Evolutionary conservation across 768 basidiomycete genomes (phyloP).

Genomic region (Cystobasidium ongulense): DNA sequence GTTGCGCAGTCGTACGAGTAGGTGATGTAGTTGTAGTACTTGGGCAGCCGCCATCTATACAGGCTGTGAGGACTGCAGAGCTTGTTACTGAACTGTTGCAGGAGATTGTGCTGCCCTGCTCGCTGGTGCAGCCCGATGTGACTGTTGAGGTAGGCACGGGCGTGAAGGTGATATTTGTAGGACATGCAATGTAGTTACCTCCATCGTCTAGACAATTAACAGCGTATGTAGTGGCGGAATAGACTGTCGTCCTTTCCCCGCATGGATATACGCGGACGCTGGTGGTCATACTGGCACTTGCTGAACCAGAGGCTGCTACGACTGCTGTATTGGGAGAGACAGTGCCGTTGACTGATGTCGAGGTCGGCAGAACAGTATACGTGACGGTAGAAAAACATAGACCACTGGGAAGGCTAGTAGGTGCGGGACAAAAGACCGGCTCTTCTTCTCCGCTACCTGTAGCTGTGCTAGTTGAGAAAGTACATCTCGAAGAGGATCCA

Average conservation of each 20-base stretch:
- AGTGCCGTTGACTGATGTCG: neutral
- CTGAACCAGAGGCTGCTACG: neutral
- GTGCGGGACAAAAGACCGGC: neutral
- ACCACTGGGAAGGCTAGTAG: neutral
- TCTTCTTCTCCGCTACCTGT: neutral
- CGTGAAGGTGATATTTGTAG: neutral
- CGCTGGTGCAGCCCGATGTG: neutral
- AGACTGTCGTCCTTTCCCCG: neutral
- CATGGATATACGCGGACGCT: neutral
- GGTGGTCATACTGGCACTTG: neutral
- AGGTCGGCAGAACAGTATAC: neutral
- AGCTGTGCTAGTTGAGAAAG: neutral
- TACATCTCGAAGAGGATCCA: neutral
- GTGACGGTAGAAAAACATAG: neutral
- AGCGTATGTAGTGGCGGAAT: neutral
- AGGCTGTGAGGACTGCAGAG: neutral
- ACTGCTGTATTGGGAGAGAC: no score
- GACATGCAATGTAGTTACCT: neutral
- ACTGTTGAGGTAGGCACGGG: neutral
- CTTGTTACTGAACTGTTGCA: neutral
- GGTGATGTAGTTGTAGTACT: neutral
- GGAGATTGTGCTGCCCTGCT: neutral
- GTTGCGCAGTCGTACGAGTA: neutral
- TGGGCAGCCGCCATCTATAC: neutral
- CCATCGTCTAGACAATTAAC: neutral